Evolutionary conservation across 2,329 filamentous ascomycete species (phyloP), one percentile per base, ranked within the genome.

Genomic region (Chaetomiaceae sp.): DNA sequence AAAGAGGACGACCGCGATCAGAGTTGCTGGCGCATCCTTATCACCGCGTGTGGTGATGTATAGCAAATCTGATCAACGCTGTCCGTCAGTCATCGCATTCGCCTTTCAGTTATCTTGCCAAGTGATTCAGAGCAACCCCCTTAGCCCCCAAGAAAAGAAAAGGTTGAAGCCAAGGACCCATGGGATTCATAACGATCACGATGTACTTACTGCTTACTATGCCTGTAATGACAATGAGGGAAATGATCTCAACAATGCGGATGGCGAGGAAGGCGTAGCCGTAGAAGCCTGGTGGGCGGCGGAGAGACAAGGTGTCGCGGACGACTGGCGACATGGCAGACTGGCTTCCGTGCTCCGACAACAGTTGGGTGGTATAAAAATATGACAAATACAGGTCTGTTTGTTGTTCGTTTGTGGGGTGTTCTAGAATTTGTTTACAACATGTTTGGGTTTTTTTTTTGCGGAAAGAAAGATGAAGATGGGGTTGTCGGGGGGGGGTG

Each of bases 1-100:
- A 60, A 95, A 82, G 56, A 82, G 82, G 58, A 96, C 77, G 3
- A 89, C 90, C 27, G 84, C 89, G 27, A 95, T 80, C 20, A 96
- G 76, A 42, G 90, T 82, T 47, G 81, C 75, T 0, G 90, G 88
- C 0, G 90, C 88, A 27, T 80, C 76, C 51, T 85, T 79, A 58
- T 84, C 78, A 20, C 76, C 79, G 38, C 76, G 73, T 40, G 89
- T 81, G 67, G 95, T 90, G 62, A 88, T 79, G 21, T 84, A 78
- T 64, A 95, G 85, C 70, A 96, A 95, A 70, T 91, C 29, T 34
- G 23, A n/a, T n/a, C n/a, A n/a, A n/a, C n/a, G n/a, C n/a, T n/a
- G n/a, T n/a, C n/a, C n/a, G n/a, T n/a, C n/a, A n/a, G n/a, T n/a
- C n/a, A n/a, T n/a, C n/a, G n/a, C n/a, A n/a, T n/a, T n/a, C n/a